phyloP scores from a whole-genome alignment of 208 protist species.

The Acanthamoeba sp. region DNA sequence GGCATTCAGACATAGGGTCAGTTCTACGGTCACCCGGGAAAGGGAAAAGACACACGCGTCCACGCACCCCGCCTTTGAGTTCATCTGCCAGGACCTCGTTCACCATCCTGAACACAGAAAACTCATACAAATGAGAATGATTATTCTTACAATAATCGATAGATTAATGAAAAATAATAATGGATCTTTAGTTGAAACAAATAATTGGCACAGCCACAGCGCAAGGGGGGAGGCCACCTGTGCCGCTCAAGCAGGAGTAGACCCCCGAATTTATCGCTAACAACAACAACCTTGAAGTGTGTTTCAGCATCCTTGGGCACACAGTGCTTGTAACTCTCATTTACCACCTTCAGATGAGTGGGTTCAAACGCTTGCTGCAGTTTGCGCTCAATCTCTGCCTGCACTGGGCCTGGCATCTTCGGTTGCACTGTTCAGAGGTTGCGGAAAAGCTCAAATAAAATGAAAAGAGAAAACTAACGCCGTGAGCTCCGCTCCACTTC shows the following conservation, averaged over 20 bases:
- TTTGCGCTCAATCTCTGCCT: slow-evolving; percentile 54
- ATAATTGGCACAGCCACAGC: not conserved
- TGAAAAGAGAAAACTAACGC: too few species aligned
- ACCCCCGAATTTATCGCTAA: slow-evolving; percentile 76
- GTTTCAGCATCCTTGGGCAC: slow-evolving; percentile 81
- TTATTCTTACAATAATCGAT: too few species aligned
- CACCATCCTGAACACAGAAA: not conserved
- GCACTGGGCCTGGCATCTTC: not conserved
- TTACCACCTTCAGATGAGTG: slow-evolving; percentile 75
- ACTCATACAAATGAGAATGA: not conserved
- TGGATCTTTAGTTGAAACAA: too few species aligned
- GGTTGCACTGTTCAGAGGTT: not conserved
- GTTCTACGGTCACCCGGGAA: not conserved
- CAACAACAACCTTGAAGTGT: slow-evolving; percentile 85
- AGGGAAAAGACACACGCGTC: too few species aligned
- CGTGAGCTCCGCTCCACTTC: too few species aligned
- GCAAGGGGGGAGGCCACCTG: not conserved
- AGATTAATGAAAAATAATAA: too few species aligned
- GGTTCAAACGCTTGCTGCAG: slow-evolving; percentile 49
- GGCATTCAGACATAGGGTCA: not conserved
- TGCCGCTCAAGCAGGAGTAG: slow-evolving; percentile 77
- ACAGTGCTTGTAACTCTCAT: slow-evolving; percentile 83
- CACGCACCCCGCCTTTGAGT: slow-evolving; percentile 25
- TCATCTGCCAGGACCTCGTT: slow-evolving; percentile 55
- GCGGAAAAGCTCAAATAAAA: too few species aligned